These are phyloP conservation scores for Solanum chiquidenum DNA, from an alignment of 257 asterid species.

Conservation along the genomic window DNA sequence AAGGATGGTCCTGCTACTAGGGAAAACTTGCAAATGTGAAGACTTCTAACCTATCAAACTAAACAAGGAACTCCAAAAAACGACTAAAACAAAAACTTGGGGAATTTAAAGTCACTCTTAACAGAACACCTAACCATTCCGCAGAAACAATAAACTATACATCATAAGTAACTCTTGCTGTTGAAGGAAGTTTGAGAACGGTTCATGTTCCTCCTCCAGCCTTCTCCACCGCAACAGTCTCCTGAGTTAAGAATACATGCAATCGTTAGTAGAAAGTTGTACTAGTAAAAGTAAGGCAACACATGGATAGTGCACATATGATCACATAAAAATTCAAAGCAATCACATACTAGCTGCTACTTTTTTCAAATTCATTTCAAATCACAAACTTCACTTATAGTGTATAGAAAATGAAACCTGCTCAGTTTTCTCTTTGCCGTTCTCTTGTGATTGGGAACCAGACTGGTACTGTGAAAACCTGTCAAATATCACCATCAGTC, in stretches of 20 bases:
- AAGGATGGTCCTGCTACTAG: background rate
- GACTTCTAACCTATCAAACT: conserved; percentile 13
- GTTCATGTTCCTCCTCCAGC: conserved; percentile 20
- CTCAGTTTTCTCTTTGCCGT: conserved; percentile 7
- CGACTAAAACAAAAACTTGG: background rate
- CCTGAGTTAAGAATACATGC: conserved; percentile 1
- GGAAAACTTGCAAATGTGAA: background rate
- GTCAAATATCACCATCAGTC: background rate
- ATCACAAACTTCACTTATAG: background rate
- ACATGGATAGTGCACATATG: background rate
- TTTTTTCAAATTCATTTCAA: background rate
- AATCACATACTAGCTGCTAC: background rate
- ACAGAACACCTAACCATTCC: background rate
- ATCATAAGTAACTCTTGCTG: conserved; percentile 5
- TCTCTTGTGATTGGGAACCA: conserved; percentile 6
- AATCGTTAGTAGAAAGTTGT: background rate
- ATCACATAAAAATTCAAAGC: background rate
- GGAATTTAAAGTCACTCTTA: background rate
- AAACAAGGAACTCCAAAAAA: background rate
- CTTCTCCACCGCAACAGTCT: conserved; percentile 3
- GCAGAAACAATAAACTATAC: background rate
- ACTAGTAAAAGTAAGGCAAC: background rate
- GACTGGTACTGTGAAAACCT: conserved; percentile 34
- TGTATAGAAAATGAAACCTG: background rate
- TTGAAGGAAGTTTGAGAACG: background rate